Conservation (phyloP, 2,329 filamentous ascomycete genomes). For the Nothopassalora personata region DNA sequence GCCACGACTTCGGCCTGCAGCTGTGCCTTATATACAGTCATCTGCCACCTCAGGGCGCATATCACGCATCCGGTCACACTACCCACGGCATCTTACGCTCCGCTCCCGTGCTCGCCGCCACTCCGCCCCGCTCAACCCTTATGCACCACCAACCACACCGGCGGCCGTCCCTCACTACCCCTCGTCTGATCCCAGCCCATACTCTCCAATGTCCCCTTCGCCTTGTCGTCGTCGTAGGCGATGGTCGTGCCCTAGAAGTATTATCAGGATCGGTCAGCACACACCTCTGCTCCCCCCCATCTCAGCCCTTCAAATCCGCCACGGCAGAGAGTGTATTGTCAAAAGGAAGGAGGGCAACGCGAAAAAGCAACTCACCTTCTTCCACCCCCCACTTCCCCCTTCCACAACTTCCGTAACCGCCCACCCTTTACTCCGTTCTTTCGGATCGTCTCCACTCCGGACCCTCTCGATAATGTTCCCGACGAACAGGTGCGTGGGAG, state of each 20-base stretch:
- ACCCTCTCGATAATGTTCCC: conserved; percentile 30
- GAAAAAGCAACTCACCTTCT: conserved; percentile 22
- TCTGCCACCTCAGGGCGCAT: too few relatives aligned
- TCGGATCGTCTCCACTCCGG: conserved; percentile 9
- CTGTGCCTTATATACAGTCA: too few relatives aligned
- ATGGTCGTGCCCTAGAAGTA: conserved; percentile 27
- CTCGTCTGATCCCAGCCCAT: conserved; percentile 32
- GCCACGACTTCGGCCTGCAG: too few relatives aligned
- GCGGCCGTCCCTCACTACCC: conserved; percentile 27
- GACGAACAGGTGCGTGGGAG: conserved; percentile 23
- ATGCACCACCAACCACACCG: conserved; percentile 34
- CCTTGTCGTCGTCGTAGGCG: conserved; percentile 25
- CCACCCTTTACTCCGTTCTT: conserved; percentile 25
- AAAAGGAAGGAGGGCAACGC: background rate
- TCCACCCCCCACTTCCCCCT: conserved; percentile 27
- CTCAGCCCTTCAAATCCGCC: background rate
- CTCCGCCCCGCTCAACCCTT: conserved; percentile 18
- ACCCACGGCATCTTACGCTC: too few relatives aligned
- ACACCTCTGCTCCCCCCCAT: background rate
- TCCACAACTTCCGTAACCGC: conserved; percentile 32
- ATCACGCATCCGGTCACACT: too few relatives aligned
- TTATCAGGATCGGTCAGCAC: background rate
- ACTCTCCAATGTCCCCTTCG: conserved; percentile 23
- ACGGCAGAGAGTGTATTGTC: background rate
- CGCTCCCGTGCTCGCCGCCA: background rate